Base-by-base conservation (phyloP, 768 basidiomycete genomes). In the Tylopilus balloui region DNA sequence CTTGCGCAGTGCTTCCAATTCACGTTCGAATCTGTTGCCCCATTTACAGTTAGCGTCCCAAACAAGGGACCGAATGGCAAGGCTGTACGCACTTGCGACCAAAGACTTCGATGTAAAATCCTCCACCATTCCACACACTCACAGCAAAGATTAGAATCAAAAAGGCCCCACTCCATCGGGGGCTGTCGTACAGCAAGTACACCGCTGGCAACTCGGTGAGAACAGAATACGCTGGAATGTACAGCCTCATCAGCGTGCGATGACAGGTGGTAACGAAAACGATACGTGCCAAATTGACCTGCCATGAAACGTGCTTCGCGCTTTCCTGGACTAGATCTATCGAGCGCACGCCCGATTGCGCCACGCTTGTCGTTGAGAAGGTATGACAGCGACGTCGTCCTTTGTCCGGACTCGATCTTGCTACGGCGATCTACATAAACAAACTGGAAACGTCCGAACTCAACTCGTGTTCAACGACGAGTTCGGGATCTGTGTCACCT, bases 91-190 rank as follows among this genome's bases (percentile, higher is more conserved):
- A 94, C 93, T 96, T 95, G 71, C 93, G 82, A 24, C 93, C 93
- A 63, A 95, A 96, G 17, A 96, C 93, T 66, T 96, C 93, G 46
- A 96, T 93, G 66, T 96, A 96, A 74, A 85, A 96, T 2, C 89
- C 90, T 20, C 88, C 92, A 10, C 94, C 94, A 63, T 97, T 98
- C 93, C 93, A 98, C 0, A 88, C 92, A 51, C 88, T 88, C 38
- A 92, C 89, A 14, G 79, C 73, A 60, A 97, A 90, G 37, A 97
- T 86, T 55, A 79, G 55, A 32, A 94, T 69, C 20, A 97, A 69
- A 71, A 92, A 96, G 2, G 76, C 66, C 15, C 78, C 81, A 57
- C 89, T 92, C 80, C 86, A 89, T 48, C 77, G 71, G 3, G 87
- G 70, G 58, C 84, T 89, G 59, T 88, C 78, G 61, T 95, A 95